These are phyloP conservation scores for Byssothecium circinans DNA, from an alignment of 2,329 filamentous ascomycete genomes.

Conservation along the genomic window DNA sequence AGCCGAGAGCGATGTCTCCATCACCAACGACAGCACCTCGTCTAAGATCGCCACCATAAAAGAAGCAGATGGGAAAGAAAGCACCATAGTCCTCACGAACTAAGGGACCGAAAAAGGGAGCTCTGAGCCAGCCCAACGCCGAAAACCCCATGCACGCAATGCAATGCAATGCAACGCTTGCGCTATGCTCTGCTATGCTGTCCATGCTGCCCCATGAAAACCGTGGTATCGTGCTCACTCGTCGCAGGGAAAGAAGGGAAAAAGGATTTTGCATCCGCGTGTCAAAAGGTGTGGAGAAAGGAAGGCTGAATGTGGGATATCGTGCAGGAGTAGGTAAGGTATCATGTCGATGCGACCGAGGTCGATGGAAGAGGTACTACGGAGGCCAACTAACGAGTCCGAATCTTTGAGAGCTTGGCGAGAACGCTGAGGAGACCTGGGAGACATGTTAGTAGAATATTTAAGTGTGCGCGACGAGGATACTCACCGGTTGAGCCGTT, in stretches of 20 bases:
- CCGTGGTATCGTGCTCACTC: not conserved
- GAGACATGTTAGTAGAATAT: constrained; percentile 9
- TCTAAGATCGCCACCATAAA: no score
- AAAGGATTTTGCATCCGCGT: not conserved
- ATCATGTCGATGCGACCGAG: not conserved
- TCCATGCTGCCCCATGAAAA: not conserved
- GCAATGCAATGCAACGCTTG: no score
- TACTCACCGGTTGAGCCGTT: constrained; percentile 86
- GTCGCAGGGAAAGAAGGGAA: not conserved
- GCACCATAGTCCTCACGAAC: no score
- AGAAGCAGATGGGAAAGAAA: no score
- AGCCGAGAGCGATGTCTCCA: no score
- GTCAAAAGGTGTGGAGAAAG: not conserved
- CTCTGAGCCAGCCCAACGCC: no score
- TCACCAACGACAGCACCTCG: no score
- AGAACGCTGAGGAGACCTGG: constrained; percentile 36
- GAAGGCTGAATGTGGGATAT: not conserved
- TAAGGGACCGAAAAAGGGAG: no score
- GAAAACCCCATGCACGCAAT: not conserved
- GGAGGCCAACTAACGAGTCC: not conserved
- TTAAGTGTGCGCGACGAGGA: not conserved
- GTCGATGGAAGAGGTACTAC: not conserved
- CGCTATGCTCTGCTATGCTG: not conserved
- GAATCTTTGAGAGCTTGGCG: constrained; percentile 29
- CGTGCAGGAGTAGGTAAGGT: not conserved